Percentiles rank a stretch among this genome's conserved stretches.
These are phyloP conservation scores for Pelagomonas calceolata DNA, from an alignment of 108 stramenopile species.

Conservation along the genomic window DNA sequence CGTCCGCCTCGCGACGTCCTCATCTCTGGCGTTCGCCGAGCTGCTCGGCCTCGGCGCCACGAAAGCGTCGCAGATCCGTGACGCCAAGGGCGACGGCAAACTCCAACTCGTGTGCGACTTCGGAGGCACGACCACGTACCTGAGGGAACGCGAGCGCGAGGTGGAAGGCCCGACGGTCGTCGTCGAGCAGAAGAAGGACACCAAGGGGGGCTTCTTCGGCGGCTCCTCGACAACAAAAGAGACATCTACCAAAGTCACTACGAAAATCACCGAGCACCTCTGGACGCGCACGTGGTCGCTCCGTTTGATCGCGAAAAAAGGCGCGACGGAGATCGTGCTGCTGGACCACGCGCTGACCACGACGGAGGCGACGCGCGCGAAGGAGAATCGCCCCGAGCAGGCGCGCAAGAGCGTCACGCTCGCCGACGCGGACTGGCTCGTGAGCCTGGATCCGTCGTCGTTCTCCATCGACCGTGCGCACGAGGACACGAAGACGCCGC, in stretches of 20 bases:
- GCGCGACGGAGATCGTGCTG: neutral
- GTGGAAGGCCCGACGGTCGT: too few species aligned
- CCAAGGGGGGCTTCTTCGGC: too few species aligned
- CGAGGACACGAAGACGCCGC: conserved; percentile 2
- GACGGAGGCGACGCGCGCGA: neutral
- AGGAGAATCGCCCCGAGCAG: neutral
- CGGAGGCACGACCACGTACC: too few species aligned
- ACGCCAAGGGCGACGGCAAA: too few species aligned
- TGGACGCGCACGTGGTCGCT: neutral
- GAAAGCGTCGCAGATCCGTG: too few species aligned
- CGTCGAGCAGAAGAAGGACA: too few species aligned
- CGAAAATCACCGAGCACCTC: neutral
- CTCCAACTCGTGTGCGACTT: too few species aligned
- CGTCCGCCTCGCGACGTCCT: too few species aligned
- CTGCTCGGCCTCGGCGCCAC: too few species aligned
- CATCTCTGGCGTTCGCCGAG: too few species aligned
- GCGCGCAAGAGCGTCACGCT: neutral
- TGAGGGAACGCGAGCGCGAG: too few species aligned
- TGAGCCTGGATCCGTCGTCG: neutral
- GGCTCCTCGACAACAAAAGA: too few species aligned
- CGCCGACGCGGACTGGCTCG: conserved; percentile 1
- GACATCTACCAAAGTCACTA: neutral
- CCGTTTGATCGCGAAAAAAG: neutral
- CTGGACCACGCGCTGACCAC: neutral
- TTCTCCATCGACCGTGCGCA: conserved; percentile 14